A percentile compares a stretch with the other conserved stretches of the same genome.
These are phyloP conservation scores for Elsinoe ampelina DNA, from an alignment of 2,329 filamentous ascomycete genomes.

Conservation along the genomic window DNA sequence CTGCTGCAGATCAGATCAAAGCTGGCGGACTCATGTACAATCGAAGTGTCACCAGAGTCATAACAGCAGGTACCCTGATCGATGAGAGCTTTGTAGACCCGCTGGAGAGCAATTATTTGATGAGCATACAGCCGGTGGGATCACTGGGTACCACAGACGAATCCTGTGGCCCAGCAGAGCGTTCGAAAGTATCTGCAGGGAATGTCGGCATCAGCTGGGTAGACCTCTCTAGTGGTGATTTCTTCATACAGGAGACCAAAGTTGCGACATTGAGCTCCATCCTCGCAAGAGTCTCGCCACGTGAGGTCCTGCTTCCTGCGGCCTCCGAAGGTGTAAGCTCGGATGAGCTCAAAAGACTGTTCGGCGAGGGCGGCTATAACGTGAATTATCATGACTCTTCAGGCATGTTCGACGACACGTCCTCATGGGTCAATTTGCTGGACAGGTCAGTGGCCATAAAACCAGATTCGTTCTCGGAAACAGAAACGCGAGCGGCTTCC, in stretches of 20 bases:
- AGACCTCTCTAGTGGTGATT: constrained; percentile 89
- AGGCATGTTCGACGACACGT: constrained; percentile 32
- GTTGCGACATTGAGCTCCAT: constrained; percentile 66
- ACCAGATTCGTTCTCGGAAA: constrained; percentile 49
- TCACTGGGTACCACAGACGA: constrained; percentile 10
- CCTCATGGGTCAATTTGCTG: constrained; percentile 66
- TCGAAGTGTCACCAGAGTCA: constrained; percentile 72
- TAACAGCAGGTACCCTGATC: constrained; percentile 91
- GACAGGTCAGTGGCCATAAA: constrained; percentile 57
- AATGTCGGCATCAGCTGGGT: constrained; percentile 78
- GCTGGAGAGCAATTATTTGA: constrained; percentile 83
- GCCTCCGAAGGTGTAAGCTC: constrained; percentile 40
- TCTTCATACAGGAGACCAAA: constrained; percentile 72
- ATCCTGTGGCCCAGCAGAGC: no score
- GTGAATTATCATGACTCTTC: constrained; percentile 59
- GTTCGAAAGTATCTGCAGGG: no score
- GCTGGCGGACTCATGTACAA: constrained; percentile 74
- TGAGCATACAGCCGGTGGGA: constrained; percentile 59
- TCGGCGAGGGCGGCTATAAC: constrained; percentile 47
- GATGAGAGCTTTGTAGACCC: constrained; percentile 97
- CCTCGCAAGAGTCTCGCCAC: constrained; percentile 70
- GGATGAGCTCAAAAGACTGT: constrained; percentile 20
- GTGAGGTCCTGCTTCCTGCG: constrained; percentile 69
- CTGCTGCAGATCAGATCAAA: constrained; percentile 58
- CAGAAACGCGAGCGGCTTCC: constrained; percentile 69